Evolutionary conservation across 2,329 filamentous ascomycete genomes (phyloP).

Genomic region (Pochonia chlamydosporia): DNA sequence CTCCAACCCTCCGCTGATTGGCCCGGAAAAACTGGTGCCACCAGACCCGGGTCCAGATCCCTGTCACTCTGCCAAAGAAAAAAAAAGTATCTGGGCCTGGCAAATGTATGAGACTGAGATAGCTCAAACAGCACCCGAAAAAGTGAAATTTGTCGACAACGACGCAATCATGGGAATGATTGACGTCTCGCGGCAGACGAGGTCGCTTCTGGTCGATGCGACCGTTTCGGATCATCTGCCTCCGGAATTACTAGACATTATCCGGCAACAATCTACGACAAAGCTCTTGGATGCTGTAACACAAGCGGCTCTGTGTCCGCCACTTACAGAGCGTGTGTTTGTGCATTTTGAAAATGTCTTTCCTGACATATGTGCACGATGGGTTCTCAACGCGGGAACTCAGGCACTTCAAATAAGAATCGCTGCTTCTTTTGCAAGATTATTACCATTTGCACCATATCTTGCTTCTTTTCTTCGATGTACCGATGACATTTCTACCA

Average conservation of each 20-base stretch:
- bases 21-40: conserved; percentile 29
- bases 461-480: conserved; percentile 66
- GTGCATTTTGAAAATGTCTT: conserved; percentile 69
- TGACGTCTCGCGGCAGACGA: conserved; percentile 48
- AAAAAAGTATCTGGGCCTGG: conserved; percentile 19
- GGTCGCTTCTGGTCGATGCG: conserved; percentile 50
- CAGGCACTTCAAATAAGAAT: conserved; percentile 35
- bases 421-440: conserved; percentile 69
- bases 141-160: conserved; percentile 20
- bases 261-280: conserved; percentile 57
- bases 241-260: conserved; percentile 60
- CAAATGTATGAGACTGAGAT: conserved; percentile 1
- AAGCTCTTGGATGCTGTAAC: conserved; percentile 68
- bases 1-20: conserved; percentile 21
- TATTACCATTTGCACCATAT: conserved; percentile 77
- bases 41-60: conserved; percentile 22
- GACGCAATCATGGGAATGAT: conserved; percentile 46
- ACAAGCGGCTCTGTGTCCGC: conserved; percentile 60
- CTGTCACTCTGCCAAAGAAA: conserved; percentile 30
- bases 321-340: conserved; percentile 68
- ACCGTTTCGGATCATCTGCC: conserved; percentile 57
- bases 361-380: conserved; percentile 77
- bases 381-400: conserved; percentile 50
- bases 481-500: conserved; percentile 9
- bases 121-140: conserved; percentile 18